phyloP scores from a whole-genome alignment of 2,329 filamentous ascomycete species.

The Thielaviopsis punctulata region DNA sequence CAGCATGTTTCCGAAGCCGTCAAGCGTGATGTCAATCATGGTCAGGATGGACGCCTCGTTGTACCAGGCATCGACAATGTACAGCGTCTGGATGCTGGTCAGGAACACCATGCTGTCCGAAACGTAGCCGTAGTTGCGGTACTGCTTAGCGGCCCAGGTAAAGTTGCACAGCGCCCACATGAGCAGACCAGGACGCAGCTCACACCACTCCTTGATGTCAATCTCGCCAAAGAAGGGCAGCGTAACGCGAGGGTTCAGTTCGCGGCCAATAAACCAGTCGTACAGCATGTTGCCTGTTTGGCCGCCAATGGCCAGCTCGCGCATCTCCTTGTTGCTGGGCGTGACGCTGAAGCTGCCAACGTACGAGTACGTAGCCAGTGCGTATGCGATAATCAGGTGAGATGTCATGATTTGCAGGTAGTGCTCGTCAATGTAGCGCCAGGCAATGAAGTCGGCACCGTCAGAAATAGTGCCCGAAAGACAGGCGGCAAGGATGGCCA shows the following conservation, averaged over 20 bases:
- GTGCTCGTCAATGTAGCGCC: constrained; percentile 87
- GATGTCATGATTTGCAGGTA: constrained; percentile 72
- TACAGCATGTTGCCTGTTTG: constrained; percentile 74
- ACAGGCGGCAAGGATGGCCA: constrained; percentile 53
- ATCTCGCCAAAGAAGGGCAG: constrained; percentile 68
- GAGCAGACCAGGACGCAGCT: constrained; percentile 80
- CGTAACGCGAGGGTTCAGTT: constrained; percentile 74
- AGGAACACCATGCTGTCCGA: constrained; percentile 76
- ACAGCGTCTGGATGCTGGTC: constrained; percentile 59
- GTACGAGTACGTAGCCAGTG: constrained; percentile 64
- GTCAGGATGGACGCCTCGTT: constrained; percentile 82
- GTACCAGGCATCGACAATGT: constrained; percentile 69
- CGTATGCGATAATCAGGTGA: constrained; percentile 61
- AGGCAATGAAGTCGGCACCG: constrained; percentile 70
- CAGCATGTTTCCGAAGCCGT: constrained; percentile 92
- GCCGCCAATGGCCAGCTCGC: constrained; percentile 69
- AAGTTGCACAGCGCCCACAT: constrained; percentile 78
- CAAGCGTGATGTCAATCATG: constrained; percentile 84
- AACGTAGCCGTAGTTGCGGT: constrained; percentile 64
- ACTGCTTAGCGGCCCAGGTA: constrained; percentile 73
- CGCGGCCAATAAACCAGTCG: constrained; percentile 92
- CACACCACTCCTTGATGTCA: constrained; percentile 80
- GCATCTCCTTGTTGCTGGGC: constrained; percentile 50
- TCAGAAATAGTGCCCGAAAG: constrained; percentile 58
- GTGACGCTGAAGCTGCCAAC: constrained; percentile 67